Evolutionary conservation across 352 stramenopile species (phyloP), one percentile per base, ranked within the genome.

Genomic region (Globisporangium carolinianum): DNA sequence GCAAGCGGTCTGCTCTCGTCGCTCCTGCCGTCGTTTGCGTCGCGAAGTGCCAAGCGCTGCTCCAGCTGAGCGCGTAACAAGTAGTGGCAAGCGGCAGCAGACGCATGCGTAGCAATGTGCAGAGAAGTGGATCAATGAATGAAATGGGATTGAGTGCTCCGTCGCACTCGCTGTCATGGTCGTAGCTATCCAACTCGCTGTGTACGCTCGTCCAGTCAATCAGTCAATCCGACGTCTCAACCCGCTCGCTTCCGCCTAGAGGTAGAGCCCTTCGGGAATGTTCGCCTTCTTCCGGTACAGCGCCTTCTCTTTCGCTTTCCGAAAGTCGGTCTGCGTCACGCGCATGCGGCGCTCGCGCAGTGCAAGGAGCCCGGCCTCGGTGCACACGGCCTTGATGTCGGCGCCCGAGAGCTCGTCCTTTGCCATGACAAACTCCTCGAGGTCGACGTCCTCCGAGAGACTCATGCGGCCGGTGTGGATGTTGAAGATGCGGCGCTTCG

Each of bases 231-330:
- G 24, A 32, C 24, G 24, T 32, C 24, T 32, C 24, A 32, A 47
- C 5, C 4, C 5, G 1, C 35, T 49, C 60, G 38, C 37, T 39
- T 47, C 51, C 24, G 45, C 53, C 71, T 98, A 99, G 71, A 99
- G 81, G 81, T 99, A 99, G 60, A 99, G 83, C 39, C 97, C 97
- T 76, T 99, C 97, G 0, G 97, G 97, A 68, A 99, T 97, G 85
- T 99, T 99, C 60, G 97, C 97, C 86, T 99, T 99, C 83, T 99
- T 99, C 60, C 97, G 94, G 85, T 99, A 99, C 58, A 99, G 86
- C 12, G 97, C 97, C 76, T 99, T 99, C 83, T 99, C 97, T 76
- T 99, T 99, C 38, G 98, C 97, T 84, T 99, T 99, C 58, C 95
- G 86, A 76, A 99, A 99, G 71, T 99, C 98, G 53, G 98, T 89